Evolutionary conservation across 306 rosid genomes (phyloP).

Genomic region (Cyamopsis tetragonoloba): DNA sequence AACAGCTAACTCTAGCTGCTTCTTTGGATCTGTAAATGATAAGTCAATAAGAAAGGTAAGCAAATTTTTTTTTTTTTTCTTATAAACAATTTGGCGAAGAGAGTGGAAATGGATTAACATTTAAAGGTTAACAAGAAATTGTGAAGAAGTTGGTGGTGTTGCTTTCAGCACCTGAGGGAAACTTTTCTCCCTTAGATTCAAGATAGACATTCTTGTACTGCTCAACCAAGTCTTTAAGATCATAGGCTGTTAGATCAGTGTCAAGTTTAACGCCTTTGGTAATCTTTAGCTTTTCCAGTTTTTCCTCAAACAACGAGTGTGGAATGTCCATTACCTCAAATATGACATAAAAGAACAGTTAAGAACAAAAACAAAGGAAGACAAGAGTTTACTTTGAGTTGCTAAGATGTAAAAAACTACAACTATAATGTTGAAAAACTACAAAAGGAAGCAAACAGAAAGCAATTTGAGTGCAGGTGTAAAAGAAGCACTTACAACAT

Average conservation of each 20-base stretch:
- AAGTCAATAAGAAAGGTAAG: background rate
- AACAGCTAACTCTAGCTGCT: conserved; percentile 72
- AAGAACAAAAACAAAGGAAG: conserved; percentile 13
- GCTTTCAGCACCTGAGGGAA: conserved; percentile 77
- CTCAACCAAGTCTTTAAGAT: conserved; percentile 79
- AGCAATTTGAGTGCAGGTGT: conserved; percentile 2
- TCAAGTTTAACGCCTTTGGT: conserved; percentile 60
- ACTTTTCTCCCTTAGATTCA: conserved; percentile 61
- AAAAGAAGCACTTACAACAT: conserved; percentile 68
- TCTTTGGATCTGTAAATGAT: conserved; percentile 70
- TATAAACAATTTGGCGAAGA: background rate
- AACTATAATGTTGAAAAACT: background rate
- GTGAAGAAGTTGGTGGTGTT: conserved; percentile 14
- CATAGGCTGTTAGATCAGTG: conserved; percentile 60
- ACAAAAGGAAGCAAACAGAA: conserved; percentile 3
- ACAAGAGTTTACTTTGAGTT: background rate
- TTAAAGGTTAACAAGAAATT: conserved; percentile 10
- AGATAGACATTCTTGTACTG: conserved; percentile 77
- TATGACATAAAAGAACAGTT: conserved; percentile 16
- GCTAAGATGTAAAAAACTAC: too few species aligned
- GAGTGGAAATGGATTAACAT: background rate
- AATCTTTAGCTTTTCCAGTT: conserved; percentile 60
- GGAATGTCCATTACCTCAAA: conserved; percentile 83
- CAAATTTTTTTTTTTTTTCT: background rate
- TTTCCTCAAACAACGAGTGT: conserved; percentile 85